Base-by-base conservation (phyloP, 495 filamentous ascomycete species). In the Barbatosphaeria neglecta region DNA sequence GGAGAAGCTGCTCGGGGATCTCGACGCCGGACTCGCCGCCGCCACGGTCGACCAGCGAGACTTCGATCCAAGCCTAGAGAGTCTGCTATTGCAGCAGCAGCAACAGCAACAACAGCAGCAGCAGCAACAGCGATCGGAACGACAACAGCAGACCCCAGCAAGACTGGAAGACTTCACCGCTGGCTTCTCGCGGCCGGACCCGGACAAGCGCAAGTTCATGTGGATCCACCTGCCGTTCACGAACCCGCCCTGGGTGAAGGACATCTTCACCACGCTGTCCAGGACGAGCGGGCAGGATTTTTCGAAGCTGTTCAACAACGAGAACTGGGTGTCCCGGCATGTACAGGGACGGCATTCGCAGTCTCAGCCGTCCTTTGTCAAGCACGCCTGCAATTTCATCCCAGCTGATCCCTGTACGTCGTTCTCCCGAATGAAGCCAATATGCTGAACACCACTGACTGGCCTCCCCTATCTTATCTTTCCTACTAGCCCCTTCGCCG, bases 221-320 rank as follows among this genome's bases (percentile, higher is more conserved):
- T 85, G 81, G 81, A 74, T 83, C 31, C 81, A 85, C 54, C 58
- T 82, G 22, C 80, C 80, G 0, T 84, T 74, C 48, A 84, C 75
- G 4, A 78, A 83, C 57, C 74, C 81, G 2, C 69, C 72, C 6
- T 85, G 81, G 81, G 81, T 83, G 11, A 77, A 74, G 55, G 58
- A 62, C 45, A 64, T 64, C 9, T 73, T 66, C 37, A 60, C 56
- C 22, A 67, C 54, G 27, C 53, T 64, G 25, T 60, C 56, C 39
- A 58, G 56, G 24, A 64, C 52, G 16, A 63, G 58, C 43, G 54
- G 57, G 33, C 49, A 47, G 16, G 63, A 57, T 37, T 68, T 69
- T 37, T 54, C 61, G 0, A 62, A 56, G 37, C 70, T 82, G 3
- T 66, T 78, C 18, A 68, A 63, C 25, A 73, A 75, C 24, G 62